Conservation (phyloP, 179 eudicot species). For the Corrigiola litoralis region DNA sequence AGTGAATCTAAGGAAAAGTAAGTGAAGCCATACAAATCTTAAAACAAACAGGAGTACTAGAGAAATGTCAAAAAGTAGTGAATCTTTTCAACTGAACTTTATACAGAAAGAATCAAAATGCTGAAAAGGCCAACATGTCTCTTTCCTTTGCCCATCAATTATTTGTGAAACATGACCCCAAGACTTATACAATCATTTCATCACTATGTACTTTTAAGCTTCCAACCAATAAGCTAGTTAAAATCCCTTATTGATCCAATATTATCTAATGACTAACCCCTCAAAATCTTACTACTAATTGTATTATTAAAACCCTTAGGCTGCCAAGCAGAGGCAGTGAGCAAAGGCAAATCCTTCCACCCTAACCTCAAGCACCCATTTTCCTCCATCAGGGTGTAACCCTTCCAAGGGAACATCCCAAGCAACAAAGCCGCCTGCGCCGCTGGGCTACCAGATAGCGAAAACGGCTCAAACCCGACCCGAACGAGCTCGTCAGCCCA, state of each 20-base stretch:
- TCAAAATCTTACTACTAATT: background rate
- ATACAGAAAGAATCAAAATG: background rate
- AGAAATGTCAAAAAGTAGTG: no score
- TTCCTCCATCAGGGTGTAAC: constrained; percentile 53
- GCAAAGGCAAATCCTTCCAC: constrained; percentile 48
- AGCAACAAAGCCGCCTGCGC: constrained; percentile 46
- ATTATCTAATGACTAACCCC: background rate
- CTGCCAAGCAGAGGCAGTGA: constrained; percentile 59
- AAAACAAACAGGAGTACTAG: no score
- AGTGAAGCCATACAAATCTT: no score
- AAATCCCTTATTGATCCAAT: background rate
- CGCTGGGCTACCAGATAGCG: constrained; percentile 48
- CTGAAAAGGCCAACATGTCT: background rate
- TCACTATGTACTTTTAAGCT: background rate
- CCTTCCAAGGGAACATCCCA: constrained; percentile 53
- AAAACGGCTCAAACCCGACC: constrained; percentile 35
- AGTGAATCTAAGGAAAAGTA: no score
- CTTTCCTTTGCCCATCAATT: background rate
- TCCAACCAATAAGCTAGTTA: background rate
- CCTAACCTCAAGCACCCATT: constrained; percentile 51
- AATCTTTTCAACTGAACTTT: background rate
- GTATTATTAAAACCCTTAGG: constrained; percentile 17
- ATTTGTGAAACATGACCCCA: background rate
- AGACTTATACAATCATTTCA: background rate
- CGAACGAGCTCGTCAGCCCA: constrained; percentile 39